Percentiles rank a stretch among this genome's conserved stretches.
These are phyloP conservation scores for Volvox reticuliferus DNA, from an alignment of 139 green algal genomes.

Conservation along the genomic window DNA sequence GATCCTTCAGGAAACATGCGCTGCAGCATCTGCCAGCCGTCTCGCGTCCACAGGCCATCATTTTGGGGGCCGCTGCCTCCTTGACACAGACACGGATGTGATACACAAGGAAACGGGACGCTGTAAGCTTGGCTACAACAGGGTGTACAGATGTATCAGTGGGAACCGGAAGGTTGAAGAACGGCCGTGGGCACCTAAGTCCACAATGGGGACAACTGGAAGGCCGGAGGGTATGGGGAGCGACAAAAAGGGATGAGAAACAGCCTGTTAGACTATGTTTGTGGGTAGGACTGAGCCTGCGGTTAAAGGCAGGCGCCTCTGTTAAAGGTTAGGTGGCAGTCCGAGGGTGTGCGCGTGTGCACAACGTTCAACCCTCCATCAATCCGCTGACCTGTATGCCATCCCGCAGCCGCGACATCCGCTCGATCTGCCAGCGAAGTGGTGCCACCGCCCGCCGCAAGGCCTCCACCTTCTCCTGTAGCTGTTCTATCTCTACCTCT, in stretches of 20 bases:
- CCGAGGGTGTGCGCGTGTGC: neutral
- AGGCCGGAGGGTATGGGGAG: too few species aligned
- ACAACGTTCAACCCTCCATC: neutral
- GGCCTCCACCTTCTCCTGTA: neutral
- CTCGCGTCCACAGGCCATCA: neutral
- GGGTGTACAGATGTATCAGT: too few species aligned
- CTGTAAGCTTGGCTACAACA: neutral
- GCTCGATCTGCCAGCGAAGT: slow-evolving; percentile 22
- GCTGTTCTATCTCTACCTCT: neutral
- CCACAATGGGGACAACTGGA: too few species aligned
- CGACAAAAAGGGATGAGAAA: too few species aligned
- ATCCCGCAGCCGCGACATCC: neutral
- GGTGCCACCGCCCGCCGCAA: slow-evolving; percentile 22
- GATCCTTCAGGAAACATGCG: neutral
- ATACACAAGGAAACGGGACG: neutral
- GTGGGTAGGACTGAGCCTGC: too few species aligned
- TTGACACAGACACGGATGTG: neutral
- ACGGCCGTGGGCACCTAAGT: too few species aligned
- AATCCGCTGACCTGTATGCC: neutral
- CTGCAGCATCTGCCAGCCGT: neutral
- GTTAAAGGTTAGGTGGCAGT: too few species aligned
- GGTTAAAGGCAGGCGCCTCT: too few species aligned
- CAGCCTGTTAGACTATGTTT: too few species aligned
- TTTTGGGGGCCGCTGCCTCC: neutral
- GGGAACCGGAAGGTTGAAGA: too few species aligned